phyloP scores from a whole-genome alignment of 2,329 filamentous ascomycete species.

The Aureobasidium sp. region DNA sequence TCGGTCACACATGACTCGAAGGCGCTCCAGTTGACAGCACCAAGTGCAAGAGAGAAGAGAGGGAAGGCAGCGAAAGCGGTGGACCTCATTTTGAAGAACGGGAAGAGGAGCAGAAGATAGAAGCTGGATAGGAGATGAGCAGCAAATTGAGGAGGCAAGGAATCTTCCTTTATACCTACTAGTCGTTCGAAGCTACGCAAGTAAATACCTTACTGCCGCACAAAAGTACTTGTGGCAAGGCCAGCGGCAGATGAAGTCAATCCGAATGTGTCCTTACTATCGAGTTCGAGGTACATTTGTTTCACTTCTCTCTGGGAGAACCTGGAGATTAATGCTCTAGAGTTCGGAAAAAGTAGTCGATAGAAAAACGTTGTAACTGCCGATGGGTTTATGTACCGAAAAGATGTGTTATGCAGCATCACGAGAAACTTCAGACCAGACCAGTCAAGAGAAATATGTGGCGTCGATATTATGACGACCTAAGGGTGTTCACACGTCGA shows the following conservation, averaged over 20 bases:
- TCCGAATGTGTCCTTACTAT: background rate
- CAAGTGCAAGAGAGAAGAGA: constrained; percentile 5
- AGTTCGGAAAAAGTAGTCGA: background rate
- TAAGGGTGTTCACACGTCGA: too few relatives aligned
- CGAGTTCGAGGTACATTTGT: background rate
- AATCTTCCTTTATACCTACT: background rate
- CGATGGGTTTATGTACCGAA: background rate
- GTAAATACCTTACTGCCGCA: background rate
- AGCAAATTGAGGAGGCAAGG: too few relatives aligned
- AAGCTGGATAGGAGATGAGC: background rate
- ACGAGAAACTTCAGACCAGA: background rate
- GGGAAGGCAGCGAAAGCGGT: background rate
- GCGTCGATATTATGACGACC: too few relatives aligned
- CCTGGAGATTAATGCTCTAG: background rate
- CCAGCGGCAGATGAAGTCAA: background rate
- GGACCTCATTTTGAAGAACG: background rate
- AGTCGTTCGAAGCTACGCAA: background rate
- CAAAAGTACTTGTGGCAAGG: background rate
- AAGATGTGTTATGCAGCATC: background rate
- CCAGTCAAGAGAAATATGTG: background rate
- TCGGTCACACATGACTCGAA: constrained; percentile 7
- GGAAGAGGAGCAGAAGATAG: background rate
- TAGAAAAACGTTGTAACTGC: constrained; percentile 8
- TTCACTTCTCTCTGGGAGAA: background rate
- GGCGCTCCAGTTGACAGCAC: constrained; percentile 6